Base-by-base conservation (phyloP, 495 filamentous ascomycete species). In the Podospora comata region DNA sequence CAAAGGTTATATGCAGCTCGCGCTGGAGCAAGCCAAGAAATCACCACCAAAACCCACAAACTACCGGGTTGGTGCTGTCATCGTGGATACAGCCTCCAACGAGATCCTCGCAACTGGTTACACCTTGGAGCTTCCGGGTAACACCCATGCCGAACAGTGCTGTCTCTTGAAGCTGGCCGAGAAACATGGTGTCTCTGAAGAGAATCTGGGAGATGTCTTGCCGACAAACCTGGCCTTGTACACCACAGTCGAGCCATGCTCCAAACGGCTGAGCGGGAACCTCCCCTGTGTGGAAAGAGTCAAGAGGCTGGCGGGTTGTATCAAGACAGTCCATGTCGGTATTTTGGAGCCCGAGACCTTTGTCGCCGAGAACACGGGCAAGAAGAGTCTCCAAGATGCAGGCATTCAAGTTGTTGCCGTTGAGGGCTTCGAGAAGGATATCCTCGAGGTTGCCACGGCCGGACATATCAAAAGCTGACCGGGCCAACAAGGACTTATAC, bases 131-230 rank as follows among this genome's bases (percentile, higher is more conserved):
- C 87, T 95, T 13, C 84, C 87, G 0, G 95, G 94, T 16, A 99
- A 99, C 83, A 97, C 93, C 0, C 95, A 99, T 71, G 95, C 95
- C 5, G 95, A 99, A 73, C 93, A 99, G 81, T 92, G 88, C 81
- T 94, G 91, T 75, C 86, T 99, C 62, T 78, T 86, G 54, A 98
- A 99, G 77, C 85, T 90, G 28, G 85, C 88, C n/a, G 72, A 77
- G 62, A 72, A 77, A 60, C 72, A 79, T 62, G 76, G 70, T 55
- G 77, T 90, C 9, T 39, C 82, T 1, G 88, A 91, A 62, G 86
- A 86, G 23, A 70, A 80, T 15, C 80, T 93, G 15, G 78, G 72
- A 18, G 76, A 84, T 15, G 83, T 85, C 0, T 81, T 95, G 0
- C 86, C 88, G 0, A 66, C 75, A 18, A 74, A 77, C 26, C 81